Conservation (phyloP, 805 yeast genomes). For the Tetrapisispora pingtungensis region DNA sequence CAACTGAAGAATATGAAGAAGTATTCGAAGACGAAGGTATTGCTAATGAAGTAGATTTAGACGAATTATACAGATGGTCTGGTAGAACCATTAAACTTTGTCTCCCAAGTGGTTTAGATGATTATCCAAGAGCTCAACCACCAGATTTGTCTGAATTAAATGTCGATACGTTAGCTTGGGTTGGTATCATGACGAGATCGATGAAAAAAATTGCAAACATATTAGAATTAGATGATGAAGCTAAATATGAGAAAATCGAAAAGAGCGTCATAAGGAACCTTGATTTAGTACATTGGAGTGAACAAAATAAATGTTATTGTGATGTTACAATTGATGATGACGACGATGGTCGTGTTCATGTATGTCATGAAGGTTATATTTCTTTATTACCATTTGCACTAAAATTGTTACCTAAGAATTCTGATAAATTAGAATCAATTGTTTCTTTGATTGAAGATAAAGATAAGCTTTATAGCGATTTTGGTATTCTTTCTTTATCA, state of each 20-base stretch:
- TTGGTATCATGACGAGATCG: conserved; percentile 83
- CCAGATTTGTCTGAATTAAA: conserved; percentile 86
- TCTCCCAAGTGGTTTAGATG: conserved; percentile 89
- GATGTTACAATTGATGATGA: conserved; percentile 66
- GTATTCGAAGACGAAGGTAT: conserved; percentile 19
- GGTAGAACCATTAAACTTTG: conserved; percentile 83
- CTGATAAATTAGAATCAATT: conserved; percentile 40
- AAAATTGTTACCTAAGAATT: conserved; percentile 44
- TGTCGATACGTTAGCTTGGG: conserved; percentile 86
- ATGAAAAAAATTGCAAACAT: conserved; percentile 63
- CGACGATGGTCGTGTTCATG: conserved; percentile 48
- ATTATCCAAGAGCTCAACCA: conserved; percentile 75
- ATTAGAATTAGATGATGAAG: conserved; percentile 52
- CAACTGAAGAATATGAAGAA: conserved; percentile 53
- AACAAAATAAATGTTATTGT: conserved; percentile 57
- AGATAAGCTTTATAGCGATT: conserved; percentile 63
- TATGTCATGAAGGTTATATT: conserved; percentile 87
- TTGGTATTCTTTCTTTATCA: conserved; percentile 75
- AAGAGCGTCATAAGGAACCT: conserved; percentile 51
- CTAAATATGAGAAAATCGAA: conserved; percentile 44
- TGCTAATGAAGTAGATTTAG: conserved; percentile 33
- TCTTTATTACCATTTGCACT: conserved; percentile 77
- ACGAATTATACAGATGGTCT: conserved; percentile 83
- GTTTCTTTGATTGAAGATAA: conserved; percentile 57
- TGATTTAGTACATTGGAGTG: conserved; percentile 74